These are phyloP conservation scores for Domatiomyces catenatus DNA, from an alignment of 2,329 filamentous ascomycete species.

Conservation along the genomic window DNA sequence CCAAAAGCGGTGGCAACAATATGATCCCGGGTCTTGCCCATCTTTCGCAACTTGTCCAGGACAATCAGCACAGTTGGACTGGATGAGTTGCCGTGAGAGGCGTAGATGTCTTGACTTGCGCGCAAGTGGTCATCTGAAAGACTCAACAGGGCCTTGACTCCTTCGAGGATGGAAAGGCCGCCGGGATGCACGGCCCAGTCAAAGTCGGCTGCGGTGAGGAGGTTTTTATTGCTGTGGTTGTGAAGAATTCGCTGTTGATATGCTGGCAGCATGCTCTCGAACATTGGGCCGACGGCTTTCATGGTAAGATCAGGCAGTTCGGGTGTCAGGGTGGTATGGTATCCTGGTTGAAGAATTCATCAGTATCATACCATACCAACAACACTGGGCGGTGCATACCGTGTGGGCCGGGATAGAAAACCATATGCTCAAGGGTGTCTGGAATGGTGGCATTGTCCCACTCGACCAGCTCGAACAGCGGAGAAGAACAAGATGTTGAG, in stretches of 20 bases:
- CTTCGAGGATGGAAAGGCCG: slow-evolving; percentile 49
- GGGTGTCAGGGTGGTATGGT: slow-evolving; percentile 51
- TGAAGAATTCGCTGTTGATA: slow-evolving; percentile 31
- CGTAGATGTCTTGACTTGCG: slow-evolving; percentile 55
- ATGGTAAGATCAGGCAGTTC: slow-evolving; percentile 44
- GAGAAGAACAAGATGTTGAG: too few relatives aligned
- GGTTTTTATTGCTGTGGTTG: slow-evolving; percentile 21
- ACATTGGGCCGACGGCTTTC: slow-evolving; percentile 38
- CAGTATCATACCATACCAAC: too few relatives aligned
- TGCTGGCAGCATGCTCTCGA: slow-evolving; percentile 35
- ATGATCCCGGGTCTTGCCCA: slow-evolving; percentile 27
- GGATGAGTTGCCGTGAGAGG: slow-evolving; percentile 53
- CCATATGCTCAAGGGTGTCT: slow-evolving; percentile 46
- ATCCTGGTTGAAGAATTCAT: too few relatives aligned
- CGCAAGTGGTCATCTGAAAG: slow-evolving; percentile 50
- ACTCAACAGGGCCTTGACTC: slow-evolving; percentile 43
- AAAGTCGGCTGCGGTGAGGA: slow-evolving; percentile 40
- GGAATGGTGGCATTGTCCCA: slow-evolving; percentile 51
- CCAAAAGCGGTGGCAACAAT: slow-evolving; percentile 56
- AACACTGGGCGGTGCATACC: too few relatives aligned
- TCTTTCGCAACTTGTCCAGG: slow-evolving; percentile 41
- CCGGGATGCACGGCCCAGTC: slow-evolving; percentile 63
- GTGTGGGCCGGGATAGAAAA: slow-evolving; percentile 48
- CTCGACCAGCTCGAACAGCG: slow-evolving; percentile 45
- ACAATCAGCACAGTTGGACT: slow-evolving; percentile 53